Percentiles rank a stretch among this genome's conserved stretches.
These are phyloP conservation scores for Tolypocladium sp. DNA, from an alignment of 2,329 filamentous ascomycete species.

Conservation along the genomic window DNA sequence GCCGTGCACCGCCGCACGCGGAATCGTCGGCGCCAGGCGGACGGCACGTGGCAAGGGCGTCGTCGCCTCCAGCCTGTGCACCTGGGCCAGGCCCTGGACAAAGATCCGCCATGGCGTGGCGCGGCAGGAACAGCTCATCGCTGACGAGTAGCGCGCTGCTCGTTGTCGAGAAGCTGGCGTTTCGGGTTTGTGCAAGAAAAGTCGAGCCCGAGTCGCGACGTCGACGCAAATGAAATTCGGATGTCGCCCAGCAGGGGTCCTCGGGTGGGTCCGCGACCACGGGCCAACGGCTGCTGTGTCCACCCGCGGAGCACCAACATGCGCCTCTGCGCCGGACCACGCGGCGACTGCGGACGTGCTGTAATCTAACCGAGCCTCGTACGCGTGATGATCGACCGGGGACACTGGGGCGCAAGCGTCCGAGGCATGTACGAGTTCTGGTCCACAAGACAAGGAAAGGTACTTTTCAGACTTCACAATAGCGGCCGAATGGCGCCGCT, in stretches of 20 bases:
- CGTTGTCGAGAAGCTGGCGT: constrained; percentile 1
- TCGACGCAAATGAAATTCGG: background rate
- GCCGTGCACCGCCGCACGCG: background rate
- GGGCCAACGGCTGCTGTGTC: no score
- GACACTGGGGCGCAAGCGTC: background rate
- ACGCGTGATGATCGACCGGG: background rate
- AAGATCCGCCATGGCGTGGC: constrained; percentile 37
- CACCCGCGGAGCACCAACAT: background rate
- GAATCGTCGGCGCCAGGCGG: background rate
- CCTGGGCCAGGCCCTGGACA: constrained; percentile 33
- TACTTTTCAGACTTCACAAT: background rate
- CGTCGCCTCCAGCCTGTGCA: constrained; percentile 21
- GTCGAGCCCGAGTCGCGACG: background rate
- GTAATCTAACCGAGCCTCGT: background rate
- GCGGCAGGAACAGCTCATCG: constrained; percentile 41
- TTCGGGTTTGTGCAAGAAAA: background rate
- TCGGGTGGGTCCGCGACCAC: background rate
- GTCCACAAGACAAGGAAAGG: background rate
- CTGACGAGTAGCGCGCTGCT: constrained; percentile 1
- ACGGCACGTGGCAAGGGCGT: background rate
- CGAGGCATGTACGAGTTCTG: background rate
- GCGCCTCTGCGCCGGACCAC: background rate
- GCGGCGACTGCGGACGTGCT: background rate
- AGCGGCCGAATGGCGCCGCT: background rate
- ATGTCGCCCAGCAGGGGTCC: background rate